phyloP scores from a whole-genome alignment of 805 yeast species.

The Yarrowia deformans region DNA sequence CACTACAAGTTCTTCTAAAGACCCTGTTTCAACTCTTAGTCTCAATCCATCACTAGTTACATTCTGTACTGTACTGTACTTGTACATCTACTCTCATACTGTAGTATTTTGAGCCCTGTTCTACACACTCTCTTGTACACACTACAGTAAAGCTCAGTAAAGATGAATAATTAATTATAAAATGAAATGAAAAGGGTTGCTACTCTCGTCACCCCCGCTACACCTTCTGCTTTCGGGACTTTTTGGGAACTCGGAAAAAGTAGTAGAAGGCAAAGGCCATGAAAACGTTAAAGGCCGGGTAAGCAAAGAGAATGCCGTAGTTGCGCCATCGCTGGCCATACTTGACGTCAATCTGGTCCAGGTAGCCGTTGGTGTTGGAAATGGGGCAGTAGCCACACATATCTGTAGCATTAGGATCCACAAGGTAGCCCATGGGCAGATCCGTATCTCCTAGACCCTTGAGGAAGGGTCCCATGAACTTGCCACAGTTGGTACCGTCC shows the following conservation, averaged over 20 bases:
- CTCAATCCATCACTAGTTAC: too few relatives aligned
- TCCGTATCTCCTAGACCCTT: conserved; percentile 47
- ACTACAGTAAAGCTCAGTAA: too few relatives aligned
- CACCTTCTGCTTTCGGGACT: conserved; percentile 32
- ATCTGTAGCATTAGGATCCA: conserved; percentile 55
- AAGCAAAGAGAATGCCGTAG: conserved; percentile 63
- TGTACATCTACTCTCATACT: too few relatives aligned
- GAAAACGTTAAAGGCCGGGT: conserved; percentile 56
- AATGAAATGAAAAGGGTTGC: neutral
- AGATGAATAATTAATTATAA: conserved; percentile 1
- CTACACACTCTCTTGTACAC: too few relatives aligned
- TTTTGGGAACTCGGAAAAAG: conserved; percentile 73
- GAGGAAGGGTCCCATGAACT: conserved; percentile 56
- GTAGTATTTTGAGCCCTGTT: too few relatives aligned
- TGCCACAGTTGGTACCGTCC: conserved; percentile 64
- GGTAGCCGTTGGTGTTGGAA: conserved; percentile 63
- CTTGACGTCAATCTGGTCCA: conserved; percentile 52
- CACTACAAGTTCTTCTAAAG: too few relatives aligned
- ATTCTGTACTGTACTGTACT: too few relatives aligned
- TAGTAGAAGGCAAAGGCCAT: conserved; percentile 61
- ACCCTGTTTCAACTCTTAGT: too few relatives aligned
- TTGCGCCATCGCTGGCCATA: conserved; percentile 60
- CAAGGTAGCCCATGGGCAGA: conserved; percentile 55
- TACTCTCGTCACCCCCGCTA: neutral
- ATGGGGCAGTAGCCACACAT: conserved; percentile 69